phyloP scores from a whole-genome alignment of 2,329 filamentous ascomycete genomes.

The Coniochaeta sp. region DNA sequence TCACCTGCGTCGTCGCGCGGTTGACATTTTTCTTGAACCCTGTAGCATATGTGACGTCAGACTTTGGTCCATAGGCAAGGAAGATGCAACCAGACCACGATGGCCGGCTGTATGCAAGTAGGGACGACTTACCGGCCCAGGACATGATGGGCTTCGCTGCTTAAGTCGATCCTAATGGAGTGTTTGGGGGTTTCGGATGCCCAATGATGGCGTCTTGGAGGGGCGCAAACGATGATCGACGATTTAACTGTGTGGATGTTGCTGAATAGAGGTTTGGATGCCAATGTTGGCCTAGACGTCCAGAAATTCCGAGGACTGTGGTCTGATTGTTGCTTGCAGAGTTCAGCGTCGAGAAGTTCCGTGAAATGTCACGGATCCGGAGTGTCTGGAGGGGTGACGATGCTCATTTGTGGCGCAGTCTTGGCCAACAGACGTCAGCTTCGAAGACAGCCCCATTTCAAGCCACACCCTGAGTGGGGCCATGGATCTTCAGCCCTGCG shows the following conservation, averaged over 20 bases:
- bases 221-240: neutral
- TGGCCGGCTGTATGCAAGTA: neutral
- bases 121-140: slow-evolving; percentile 33
- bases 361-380: neutral
- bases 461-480: neutral
- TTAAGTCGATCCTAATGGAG: neutral
- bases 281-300: neutral
- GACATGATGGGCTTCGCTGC: slow-evolving; percentile 29
- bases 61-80: neutral
- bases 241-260: neutral
- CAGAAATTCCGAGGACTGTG: neutral
- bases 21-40: slow-evolving; percentile 96
- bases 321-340: neutral
- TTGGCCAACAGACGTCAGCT: neutral
- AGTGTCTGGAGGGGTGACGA: neutral
- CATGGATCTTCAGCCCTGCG: neutral
- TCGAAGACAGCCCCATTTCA: neutral
- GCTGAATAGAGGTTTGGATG: neutral
- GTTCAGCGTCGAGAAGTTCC: neutral
- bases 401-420: neutral
- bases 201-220: neutral
- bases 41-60: slow-evolving; percentile 21
- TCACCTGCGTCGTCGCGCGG: slow-evolving; percentile 97
- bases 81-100: slow-evolving; percentile 4
- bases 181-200: neutral